phyloP scores from a whole-genome alignment of 805 yeast genomes.

The Wickerhamiella vanderwaltii region DNA sequence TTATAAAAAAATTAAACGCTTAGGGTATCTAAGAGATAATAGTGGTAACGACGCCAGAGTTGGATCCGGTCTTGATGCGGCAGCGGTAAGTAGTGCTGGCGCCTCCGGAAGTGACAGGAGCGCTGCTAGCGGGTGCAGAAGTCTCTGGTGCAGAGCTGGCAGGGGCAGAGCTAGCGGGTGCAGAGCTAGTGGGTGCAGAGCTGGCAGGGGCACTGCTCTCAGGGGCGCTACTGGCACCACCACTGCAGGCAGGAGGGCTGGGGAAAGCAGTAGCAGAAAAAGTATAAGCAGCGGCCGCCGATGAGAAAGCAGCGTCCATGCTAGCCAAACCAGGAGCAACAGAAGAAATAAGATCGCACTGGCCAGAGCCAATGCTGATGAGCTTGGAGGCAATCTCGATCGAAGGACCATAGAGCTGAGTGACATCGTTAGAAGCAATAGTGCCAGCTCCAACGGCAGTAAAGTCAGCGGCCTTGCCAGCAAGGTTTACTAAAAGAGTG shows the following conservation, averaged over 20 bases:
- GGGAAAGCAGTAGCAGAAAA: conserved; percentile 17
- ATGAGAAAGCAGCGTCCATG: conserved; percentile 11
- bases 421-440: conserved; percentile 17
- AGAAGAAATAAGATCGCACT: conserved; percentile 4
- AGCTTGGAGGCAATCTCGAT: conserved; percentile 14
- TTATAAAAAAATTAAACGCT: no score
- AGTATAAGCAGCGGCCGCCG: conserved; percentile 12
- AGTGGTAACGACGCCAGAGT: not conserved
- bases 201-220: conserved; percentile 10
- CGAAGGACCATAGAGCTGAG: conserved; percentile 13
- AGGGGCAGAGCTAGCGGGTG: not conserved
- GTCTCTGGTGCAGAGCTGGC: not conserved
- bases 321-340: conserved; percentile 3
- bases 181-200: conserved; percentile 12
- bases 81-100: not conserved
- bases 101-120: conserved; percentile 4
- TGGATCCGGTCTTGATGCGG: not conserved
- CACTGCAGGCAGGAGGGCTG: conserved; percentile 17
- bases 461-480: conserved; percentile 22
- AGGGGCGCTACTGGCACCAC: conserved; percentile 16
- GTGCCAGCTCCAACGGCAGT: conserved; percentile 17
- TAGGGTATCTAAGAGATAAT: not conserved
- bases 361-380: conserved; percentile 6
- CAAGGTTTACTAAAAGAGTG: conserved; percentile 16
- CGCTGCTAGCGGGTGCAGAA: conserved; percentile 5